These are phyloP conservation scores for Leptographium procerum DNA, from an alignment of 2,329 filamentous ascomycete genomes.

Conservation along the genomic window DNA sequence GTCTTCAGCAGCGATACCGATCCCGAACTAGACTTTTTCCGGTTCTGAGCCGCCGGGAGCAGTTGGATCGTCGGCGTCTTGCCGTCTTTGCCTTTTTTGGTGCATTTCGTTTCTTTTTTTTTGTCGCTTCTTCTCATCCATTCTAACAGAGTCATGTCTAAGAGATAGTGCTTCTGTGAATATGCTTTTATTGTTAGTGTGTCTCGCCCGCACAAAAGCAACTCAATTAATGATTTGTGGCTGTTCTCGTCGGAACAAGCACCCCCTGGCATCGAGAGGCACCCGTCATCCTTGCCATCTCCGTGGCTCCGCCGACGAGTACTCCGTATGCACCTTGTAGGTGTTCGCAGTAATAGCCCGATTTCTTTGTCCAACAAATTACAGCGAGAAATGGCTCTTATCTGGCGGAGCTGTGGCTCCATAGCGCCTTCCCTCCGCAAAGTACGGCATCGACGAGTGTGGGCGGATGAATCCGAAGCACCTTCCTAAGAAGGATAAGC, in stretches of 20 bases:
- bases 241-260: no score
- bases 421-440: background rate
- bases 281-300: no score
- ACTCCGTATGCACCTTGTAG: no score
- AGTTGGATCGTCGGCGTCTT: background rate
- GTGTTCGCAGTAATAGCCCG: no score
- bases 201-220: background rate
- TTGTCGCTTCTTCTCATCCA: background rate
- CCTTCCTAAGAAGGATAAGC: background rate
- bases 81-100: background rate
- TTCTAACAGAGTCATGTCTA: background rate
- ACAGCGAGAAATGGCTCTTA: background rate
- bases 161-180: no score
- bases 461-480: background rate
- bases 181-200: background rate
- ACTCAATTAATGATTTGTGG: no score
- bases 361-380: background rate
- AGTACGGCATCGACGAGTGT: no score
- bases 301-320: background rate
- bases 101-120: background rate
- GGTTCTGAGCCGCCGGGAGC: background rate
- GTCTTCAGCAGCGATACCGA: background rate
- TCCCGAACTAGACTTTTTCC: constrained; percentile 1
- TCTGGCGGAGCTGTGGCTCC: background rate
- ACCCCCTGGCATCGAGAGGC: background rate